Conservation (phyloP, 345 rosid species). For the Bruguiera gymnorhiza region DNA sequence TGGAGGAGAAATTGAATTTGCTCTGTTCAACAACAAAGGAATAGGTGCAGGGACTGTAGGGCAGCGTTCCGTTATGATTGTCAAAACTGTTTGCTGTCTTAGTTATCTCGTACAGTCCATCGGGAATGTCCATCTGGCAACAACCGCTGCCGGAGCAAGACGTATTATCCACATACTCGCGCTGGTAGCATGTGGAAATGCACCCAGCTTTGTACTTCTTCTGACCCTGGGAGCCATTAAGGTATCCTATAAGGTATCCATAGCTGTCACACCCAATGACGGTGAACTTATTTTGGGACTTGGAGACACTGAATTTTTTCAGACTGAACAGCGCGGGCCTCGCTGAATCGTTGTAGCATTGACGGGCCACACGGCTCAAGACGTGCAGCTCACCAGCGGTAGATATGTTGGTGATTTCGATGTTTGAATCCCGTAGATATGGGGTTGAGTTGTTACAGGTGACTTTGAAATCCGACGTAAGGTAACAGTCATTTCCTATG, state of each 20-base stretch:
- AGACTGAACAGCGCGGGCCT: too few species aligned
- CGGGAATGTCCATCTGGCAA: conserved; percentile 30
- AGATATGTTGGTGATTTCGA: too few species aligned
- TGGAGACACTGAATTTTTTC: conserved; percentile 20
- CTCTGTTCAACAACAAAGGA: conserved; percentile 17
- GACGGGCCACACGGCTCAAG: too few species aligned
- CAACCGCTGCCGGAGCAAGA: conserved; percentile 40
- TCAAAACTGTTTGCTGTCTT: not conserved
- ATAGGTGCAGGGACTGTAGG: conserved; percentile 16
- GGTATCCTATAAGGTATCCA: not conserved
- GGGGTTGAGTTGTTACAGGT: too few species aligned
- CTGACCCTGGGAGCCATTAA: not conserved
- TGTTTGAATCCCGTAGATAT: too few species aligned
- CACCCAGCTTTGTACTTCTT: conserved; percentile 6
- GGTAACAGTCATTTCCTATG: too few species aligned
- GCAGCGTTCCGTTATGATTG: too few species aligned
- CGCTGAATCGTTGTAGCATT: too few species aligned
- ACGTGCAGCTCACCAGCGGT: too few species aligned
- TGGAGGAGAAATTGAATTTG: conserved; percentile 15
- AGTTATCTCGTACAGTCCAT: not conserved
- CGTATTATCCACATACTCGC: not conserved
- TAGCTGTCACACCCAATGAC: conserved; percentile 30
- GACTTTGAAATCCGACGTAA: too few species aligned
- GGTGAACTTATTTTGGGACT: conserved; percentile 19
- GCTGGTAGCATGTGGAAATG: conserved; percentile 5